These are phyloP conservation scores for Fusarium nodosum DNA, from an alignment of 2,329 filamentous ascomycete genomes.

Conservation along the genomic window DNA sequence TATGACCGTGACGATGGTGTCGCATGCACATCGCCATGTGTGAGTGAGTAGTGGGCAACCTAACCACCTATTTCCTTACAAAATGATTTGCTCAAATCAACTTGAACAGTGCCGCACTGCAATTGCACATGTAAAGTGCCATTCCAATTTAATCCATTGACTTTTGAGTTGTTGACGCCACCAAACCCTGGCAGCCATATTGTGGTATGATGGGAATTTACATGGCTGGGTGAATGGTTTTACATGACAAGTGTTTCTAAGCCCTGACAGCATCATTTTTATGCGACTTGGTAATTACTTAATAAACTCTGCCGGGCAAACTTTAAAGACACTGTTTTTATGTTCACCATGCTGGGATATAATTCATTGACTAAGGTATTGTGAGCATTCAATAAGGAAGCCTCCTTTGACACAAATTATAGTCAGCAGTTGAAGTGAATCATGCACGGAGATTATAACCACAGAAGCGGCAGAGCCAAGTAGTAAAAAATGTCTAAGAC, in stretches of 20 bases:
- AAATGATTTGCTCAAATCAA: not conserved
- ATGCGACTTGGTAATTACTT: not conserved
- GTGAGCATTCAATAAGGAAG: not conserved
- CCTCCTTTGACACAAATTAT: not conserved
- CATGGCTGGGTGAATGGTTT: not conserved
- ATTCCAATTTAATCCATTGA: not conserved
- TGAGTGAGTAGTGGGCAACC: not conserved
- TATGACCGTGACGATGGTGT: not conserved
- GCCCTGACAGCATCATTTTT: not conserved
- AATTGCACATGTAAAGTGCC: not conserved
- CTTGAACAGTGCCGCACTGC: not conserved
- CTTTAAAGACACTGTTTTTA: not conserved
- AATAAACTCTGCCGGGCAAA: not conserved
- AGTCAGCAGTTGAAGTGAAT: slow-evolving; percentile 1
- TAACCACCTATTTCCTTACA: not conserved
- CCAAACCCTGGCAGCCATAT: not conserved
- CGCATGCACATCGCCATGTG: not conserved
- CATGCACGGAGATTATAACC: slow-evolving; percentile 18
- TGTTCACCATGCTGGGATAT: not conserved
- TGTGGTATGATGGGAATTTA: not conserved
- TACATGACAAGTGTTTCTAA: not conserved
- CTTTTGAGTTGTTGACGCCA: not conserved
- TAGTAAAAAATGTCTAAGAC: slow-evolving; percentile 17
- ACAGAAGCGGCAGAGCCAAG: slow-evolving; percentile 6
- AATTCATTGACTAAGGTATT: not conserved